phyloP scores from a whole-genome alignment of 23 red algal genomes.

The Gracilariopsis chorda region DNA sequence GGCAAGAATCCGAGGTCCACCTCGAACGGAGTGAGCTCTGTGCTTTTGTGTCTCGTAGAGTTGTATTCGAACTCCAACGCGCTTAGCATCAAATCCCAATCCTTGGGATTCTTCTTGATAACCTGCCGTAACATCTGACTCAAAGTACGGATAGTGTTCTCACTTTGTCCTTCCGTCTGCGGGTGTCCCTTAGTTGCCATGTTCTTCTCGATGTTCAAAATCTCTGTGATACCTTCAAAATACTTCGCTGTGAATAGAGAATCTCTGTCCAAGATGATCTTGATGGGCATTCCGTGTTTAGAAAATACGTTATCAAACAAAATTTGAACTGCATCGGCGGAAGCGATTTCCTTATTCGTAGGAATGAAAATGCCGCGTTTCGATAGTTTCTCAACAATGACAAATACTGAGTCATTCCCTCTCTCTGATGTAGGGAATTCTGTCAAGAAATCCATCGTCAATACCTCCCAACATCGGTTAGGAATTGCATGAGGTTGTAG shows the following conservation, averaged over 20 bases:
- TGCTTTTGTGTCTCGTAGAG: not conserved
- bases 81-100: not conserved
- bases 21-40: conserved; percentile 3
- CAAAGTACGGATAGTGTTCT: not conserved
- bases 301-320: not conserved
- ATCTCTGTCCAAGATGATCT: not conserved
- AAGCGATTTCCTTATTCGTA: not conserved
- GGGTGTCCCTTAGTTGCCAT: not conserved
- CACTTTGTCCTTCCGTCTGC: not conserved
- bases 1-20: not conserved
- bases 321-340: not conserved
- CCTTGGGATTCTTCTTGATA: not conserved
- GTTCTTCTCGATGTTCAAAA: not conserved
- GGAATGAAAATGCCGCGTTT: not conserved
- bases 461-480: not conserved
- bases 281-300: not conserved
- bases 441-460: not conserved
- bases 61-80: conserved; percentile 2
- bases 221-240: not conserved
- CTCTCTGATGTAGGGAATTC: not conserved
- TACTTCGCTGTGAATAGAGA: not conserved
- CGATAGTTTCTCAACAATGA: not conserved
- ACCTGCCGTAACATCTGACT: not conserved
- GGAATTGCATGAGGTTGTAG: not conserved
- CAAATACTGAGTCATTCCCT: not conserved